Base-by-base conservation (phyloP, 1,139 yeast genomes). In the Pichia terricola region DNA sequence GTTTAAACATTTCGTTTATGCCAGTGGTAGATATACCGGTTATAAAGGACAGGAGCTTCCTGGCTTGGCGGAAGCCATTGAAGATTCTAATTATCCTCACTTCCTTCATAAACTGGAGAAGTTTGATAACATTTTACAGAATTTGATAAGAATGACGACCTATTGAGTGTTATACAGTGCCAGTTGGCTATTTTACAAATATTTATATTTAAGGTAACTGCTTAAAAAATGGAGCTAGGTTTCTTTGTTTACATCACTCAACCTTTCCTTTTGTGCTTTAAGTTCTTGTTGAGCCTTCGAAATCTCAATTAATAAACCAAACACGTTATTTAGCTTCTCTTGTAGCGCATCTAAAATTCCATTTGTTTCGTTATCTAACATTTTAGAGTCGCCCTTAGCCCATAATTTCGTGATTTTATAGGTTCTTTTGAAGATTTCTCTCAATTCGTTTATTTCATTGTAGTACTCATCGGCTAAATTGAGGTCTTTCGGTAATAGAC, bases 1-100 rank as follows among this genome's bases (percentile, higher is more conserved):
- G 95, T 88, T 81, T 67, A 85, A 81, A 64, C 95, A 88, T 63
- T 72, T 84, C 50, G 77, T 85, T 4, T 86, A 73, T 61, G 94
- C 95, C 3, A 79, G 91, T 43, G 95, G 95, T 4, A 70, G 94
- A 57, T 80, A 72, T 62, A 83, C 94, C 2, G 96, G 96, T 1
- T 87, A 87, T 56, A 82, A 85, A 26, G 95, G 94, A 2, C 88
- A 82, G 55, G 75, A 80, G 25, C 70, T 83, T 50, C 95, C 96
- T 1, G 91, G 89, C 1, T 67, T 87, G 46, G 73, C 75, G 35
- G 95, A 87, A 60, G 86, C 94, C 0, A 62, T 84, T 40, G 94
- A 86, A 59, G 95, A 85, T 57, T 56, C 60, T 0, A 79, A 82
- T 52, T 63, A 69, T 33, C 69, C 67, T 28, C 66, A 75, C 34